These are phyloP conservation scores for Paecilomyces sp. DNA, from an alignment of 2,329 filamentous ascomycete species.

Conservation along the genomic window DNA sequence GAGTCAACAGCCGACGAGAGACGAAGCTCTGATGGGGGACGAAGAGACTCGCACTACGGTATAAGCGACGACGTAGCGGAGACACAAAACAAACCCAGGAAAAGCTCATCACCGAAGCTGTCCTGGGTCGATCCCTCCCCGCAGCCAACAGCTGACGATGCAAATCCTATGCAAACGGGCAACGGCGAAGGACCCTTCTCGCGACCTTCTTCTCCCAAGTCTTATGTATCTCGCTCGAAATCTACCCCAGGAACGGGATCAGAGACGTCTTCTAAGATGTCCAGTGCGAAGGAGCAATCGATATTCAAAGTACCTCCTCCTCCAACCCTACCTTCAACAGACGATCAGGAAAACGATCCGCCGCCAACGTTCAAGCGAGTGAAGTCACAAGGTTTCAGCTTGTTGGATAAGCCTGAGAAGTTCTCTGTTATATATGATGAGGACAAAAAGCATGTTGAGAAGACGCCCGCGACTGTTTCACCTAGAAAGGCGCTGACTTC, in stretches of 20 bases:
- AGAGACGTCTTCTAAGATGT: conserved; percentile 31
- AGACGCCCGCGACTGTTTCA: conserved; percentile 38
- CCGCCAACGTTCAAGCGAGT: conserved; percentile 60
- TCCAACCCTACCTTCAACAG: conserved; percentile 52
- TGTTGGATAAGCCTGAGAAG: conserved; percentile 52
- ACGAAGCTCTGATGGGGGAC: conserved; percentile 17
- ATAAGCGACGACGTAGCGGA: conserved; percentile 14
- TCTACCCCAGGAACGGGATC: conserved; percentile 37
- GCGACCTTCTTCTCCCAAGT: conserved; percentile 26
- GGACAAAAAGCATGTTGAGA: conserved; percentile 37
- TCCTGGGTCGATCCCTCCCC: conserved; percentile 30
- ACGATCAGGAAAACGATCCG: conserved; percentile 81
- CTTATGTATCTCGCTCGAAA: conserved; percentile 27
- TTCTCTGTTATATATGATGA: conserved; percentile 43
- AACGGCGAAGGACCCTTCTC: conserved; percentile 23
- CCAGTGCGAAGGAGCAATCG: conserved; percentile 40
- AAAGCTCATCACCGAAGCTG: conserved; percentile 26
- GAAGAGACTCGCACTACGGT: conserved; percentile 20
- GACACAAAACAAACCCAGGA: conserved; percentile 17
- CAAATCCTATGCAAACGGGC: conserved; percentile 12
- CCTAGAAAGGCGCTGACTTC: conserved; percentile 43
- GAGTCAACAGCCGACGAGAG: conserved; percentile 24
- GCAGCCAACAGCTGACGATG: conserved; percentile 13
- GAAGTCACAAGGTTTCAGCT: conserved; percentile 49
- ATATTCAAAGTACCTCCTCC: conserved; percentile 54